These are phyloP conservation scores for Crinitomyces ghanaensis DNA, from an alignment of 805 yeast genomes.

Conservation along the genomic window DNA sequence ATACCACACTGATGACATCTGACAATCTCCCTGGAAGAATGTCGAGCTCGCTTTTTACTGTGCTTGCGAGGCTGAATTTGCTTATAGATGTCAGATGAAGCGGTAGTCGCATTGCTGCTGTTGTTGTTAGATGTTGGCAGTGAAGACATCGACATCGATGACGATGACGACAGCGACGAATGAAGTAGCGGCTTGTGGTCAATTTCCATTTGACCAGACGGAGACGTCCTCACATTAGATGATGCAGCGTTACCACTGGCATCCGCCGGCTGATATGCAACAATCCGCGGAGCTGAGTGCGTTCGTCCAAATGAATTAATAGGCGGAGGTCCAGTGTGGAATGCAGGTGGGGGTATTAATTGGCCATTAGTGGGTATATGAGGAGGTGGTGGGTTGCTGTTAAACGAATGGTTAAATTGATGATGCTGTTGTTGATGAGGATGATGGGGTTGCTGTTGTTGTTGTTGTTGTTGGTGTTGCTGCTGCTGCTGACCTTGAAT, in stretches of 20 bases:
- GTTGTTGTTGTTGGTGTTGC: slow-evolving; percentile 6
- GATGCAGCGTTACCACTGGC: no score
- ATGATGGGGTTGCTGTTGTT: slow-evolving; percentile 4
- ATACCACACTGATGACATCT: slow-evolving; percentile 40
- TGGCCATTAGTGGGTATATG: no score
- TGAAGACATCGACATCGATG: slow-evolving; percentile 1
- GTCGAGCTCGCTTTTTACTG: slow-evolving; percentile 11
- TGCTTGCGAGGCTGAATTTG: slow-evolving; percentile 8
- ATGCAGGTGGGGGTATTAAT: no score
- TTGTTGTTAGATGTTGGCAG: neutral
- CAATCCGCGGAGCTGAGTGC: no score
- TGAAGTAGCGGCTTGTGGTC: no score
- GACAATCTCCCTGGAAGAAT: slow-evolving; percentile 12
- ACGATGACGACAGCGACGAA: neutral
- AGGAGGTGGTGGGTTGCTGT: no score
- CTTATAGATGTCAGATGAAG: neutral
- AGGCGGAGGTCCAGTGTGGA: no score
- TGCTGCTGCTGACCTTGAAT: slow-evolving; percentile 7
- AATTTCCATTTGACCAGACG: no score
- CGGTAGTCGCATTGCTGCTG: neutral
- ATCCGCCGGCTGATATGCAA: no score
- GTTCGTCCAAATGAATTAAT: no score
- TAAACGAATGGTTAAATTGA: no score
- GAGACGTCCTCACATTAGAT: no score
- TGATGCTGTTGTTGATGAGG: neutral